Percentiles rank a stretch among this genome's conserved stretches.
Evolutionary conservation across 2,329 filamentous ascomycete species (phyloP).

Genomic region (Ophiostoma perfectum): DNA sequence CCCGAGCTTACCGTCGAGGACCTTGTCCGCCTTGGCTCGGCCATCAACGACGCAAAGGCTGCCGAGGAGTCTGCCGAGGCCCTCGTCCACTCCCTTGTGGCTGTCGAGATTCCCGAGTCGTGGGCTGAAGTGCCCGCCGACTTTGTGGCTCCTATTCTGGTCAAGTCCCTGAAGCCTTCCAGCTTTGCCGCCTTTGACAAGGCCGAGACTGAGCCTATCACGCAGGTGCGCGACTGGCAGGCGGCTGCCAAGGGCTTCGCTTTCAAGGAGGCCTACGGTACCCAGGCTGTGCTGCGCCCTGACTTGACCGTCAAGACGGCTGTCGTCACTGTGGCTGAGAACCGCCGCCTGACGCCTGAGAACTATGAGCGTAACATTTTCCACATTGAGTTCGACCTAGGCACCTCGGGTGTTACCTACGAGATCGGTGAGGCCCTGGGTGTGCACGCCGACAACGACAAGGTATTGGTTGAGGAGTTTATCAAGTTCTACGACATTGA

Average conservation of each 20-base stretch:
- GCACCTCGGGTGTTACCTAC: slow-evolving; percentile 84
- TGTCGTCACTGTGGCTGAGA: slow-evolving; percentile 88
- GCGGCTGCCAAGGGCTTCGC: slow-evolving; percentile 77
- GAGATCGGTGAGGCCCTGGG: slow-evolving; percentile 96
- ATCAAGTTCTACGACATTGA: slow-evolving; percentile 86
- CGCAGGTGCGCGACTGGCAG: slow-evolving; percentile 69
- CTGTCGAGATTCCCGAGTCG: slow-evolving; percentile 68
- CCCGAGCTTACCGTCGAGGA: slow-evolving; percentile 58
- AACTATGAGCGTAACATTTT: slow-evolving; percentile 98
- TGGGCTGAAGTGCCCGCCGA: slow-evolving; percentile 70
- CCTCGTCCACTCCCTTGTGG: slow-evolving; percentile 63
- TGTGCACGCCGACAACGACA: slow-evolving; percentile 92
- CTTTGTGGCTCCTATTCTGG: slow-evolving; percentile 47
- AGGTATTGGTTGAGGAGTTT: slow-evolving; percentile 71
- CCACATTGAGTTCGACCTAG: slow-evolving; percentile 98
- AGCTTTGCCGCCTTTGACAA: slow-evolving; percentile 81
- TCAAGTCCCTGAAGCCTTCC: slow-evolving; percentile 63
- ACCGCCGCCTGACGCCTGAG: slow-evolving; percentile 79
- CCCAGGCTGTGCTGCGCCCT: slow-evolving; percentile 67
- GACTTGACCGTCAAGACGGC: slow-evolving; percentile 81
- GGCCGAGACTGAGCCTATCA: slow-evolving; percentile 61
- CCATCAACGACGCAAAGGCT: slow-evolving; percentile 47
- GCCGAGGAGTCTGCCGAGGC: slow-evolving; percentile 52
- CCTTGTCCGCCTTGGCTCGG: slow-evolving; percentile 58
- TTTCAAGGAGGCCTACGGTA: slow-evolving; percentile 92